phyloP scores from a whole-genome alignment of 768 basidiomycete species.

The Tulasnella sp. region DNA sequence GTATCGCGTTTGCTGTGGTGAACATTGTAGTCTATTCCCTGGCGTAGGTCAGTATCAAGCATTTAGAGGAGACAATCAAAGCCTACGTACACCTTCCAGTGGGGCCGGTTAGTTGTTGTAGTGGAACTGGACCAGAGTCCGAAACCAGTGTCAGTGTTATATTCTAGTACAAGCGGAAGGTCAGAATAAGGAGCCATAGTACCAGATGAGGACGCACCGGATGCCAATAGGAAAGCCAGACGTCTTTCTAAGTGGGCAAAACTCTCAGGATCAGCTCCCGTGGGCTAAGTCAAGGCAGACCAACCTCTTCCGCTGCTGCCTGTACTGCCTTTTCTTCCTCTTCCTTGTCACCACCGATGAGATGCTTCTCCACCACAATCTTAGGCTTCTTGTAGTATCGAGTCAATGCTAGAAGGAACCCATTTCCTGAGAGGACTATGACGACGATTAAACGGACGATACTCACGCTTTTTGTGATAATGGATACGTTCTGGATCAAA shows the following conservation, averaged over 20 bases:
- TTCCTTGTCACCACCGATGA: conserved; percentile 38
- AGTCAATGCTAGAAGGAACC: conserved; percentile 51
- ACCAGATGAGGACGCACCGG: conserved; percentile 33
- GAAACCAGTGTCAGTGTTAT: conserved; percentile 78
- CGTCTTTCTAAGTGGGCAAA: conserved; percentile 33
- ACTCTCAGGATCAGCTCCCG: not conserved
- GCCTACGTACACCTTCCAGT: conserved; percentile 42
- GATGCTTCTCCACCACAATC: conserved; percentile 69
- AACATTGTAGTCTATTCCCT: conserved; percentile 46
- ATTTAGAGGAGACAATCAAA: conserved; percentile 18
- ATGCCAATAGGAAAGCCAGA: conserved; percentile 79
- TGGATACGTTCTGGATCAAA: conserved; percentile 52
- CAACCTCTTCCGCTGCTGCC: conserved; percentile 21
- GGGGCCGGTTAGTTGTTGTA: conserved; percentile 45
- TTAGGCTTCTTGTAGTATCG: conserved; percentile 68
- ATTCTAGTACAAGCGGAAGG: conserved; percentile 41
- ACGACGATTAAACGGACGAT: not conserved
- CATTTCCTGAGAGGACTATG: not conserved
- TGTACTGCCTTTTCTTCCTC: conserved; percentile 27
- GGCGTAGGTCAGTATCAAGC: conserved; percentile 14
- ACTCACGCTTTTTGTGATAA: conserved; percentile 64
- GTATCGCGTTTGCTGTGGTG: conserved; percentile 49
- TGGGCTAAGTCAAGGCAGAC: conserved; percentile 26
- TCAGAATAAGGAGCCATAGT: not conserved
- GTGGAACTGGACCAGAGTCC: conserved; percentile 46